These are phyloP conservation scores for Fusarium illudens DNA, from an alignment of 2,329 filamentous ascomycete species.

Conservation along the genomic window DNA sequence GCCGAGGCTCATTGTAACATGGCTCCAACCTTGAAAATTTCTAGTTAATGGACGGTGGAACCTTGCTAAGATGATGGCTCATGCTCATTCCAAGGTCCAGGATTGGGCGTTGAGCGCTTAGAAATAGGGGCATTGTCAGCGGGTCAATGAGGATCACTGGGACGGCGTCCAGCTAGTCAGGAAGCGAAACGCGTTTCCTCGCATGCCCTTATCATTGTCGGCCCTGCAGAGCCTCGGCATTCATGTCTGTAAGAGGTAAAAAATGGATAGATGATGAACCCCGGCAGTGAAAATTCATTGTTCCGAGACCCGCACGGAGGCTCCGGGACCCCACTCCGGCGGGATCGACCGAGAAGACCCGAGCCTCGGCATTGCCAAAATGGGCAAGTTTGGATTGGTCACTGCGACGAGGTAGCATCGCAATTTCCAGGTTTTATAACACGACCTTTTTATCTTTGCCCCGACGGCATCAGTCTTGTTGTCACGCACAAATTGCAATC, in stretches of 20 bases:
- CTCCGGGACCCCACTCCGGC: slow-evolving; percentile 27
- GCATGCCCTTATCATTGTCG: not conserved
- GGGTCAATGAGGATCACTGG: not conserved
- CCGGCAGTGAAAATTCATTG: slow-evolving; percentile 2
- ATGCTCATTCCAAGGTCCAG: not conserved
- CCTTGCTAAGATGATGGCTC: not conserved
- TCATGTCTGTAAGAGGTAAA: slow-evolving; percentile 4
- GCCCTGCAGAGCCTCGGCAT: not conserved
- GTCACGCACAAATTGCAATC: not conserved
- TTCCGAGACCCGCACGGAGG: slow-evolving; percentile 19
- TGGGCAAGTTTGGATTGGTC: slow-evolving; percentile 1
- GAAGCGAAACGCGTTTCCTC: not conserved
- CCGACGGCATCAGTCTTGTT: not conserved
- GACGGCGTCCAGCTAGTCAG: not conserved
- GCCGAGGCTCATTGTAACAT: slow-evolving; percentile 6
- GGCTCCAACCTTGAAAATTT: not conserved
- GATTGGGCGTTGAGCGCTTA: not conserved
- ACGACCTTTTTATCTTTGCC: slow-evolving; percentile 2
- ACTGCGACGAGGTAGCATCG: slow-evolving; percentile 10
- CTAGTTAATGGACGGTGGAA: not conserved
- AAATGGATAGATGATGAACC: slow-evolving; percentile 1
- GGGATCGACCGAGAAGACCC: slow-evolving; percentile 34
- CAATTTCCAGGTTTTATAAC: slow-evolving; percentile 12
- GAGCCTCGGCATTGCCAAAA: slow-evolving; percentile 23
- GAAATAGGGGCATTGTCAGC: not conserved